Conservation (phyloP, 495 filamentous ascomycete species). For the Aspergillus campestris region DNA sequence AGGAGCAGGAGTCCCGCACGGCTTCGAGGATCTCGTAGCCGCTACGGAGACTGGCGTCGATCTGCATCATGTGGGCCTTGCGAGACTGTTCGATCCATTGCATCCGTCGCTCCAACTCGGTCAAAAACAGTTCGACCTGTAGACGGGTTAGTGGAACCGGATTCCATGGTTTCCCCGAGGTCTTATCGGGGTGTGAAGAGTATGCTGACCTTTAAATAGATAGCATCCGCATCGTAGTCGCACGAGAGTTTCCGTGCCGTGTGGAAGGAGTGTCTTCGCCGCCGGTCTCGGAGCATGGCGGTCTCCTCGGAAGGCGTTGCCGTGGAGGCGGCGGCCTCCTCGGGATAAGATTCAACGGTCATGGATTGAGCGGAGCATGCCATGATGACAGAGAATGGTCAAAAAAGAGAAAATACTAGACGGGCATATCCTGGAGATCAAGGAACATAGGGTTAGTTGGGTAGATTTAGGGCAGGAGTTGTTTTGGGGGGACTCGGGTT, state of each 20-base stretch:
- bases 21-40: slow-evolving; percentile 81
- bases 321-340: slow-evolving; percentile 20
- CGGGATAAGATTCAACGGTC: slow-evolving; percentile 37
- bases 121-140: slow-evolving; percentile 82
- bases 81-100: slow-evolving; percentile 86
- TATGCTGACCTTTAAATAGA: slow-evolving; percentile 51
- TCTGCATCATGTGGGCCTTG: slow-evolving; percentile 66
- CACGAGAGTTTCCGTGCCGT: slow-evolving; percentile 51
- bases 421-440: slow-evolving; percentile 4
- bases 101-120: slow-evolving; percentile 75
- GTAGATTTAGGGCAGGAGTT: slow-evolving; percentile 1
- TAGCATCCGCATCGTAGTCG: slow-evolving; percentile 58
- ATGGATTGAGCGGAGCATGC: slow-evolving; percentile 38
- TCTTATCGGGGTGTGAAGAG: slow-evolving; percentile 1
- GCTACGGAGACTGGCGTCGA: slow-evolving; percentile 72
- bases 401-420: slow-evolving; percentile 1
- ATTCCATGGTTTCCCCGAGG: neutral
- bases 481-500: slow-evolving; percentile 3
- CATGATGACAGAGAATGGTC: slow-evolving; percentile 22
- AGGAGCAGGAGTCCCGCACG: slow-evolving; percentile 77
- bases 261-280: slow-evolving; percentile 59
- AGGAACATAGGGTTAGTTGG: no score
- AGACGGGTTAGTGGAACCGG: slow-evolving; percentile 7
- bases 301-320: slow-evolving; percentile 30
- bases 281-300: slow-evolving; percentile 33